A percentile compares a stretch with the other conserved stretches of the same genome.
Conservation (phyloP, 2,329 filamentous ascomycete species). For the Nemania diffusa region DNA sequence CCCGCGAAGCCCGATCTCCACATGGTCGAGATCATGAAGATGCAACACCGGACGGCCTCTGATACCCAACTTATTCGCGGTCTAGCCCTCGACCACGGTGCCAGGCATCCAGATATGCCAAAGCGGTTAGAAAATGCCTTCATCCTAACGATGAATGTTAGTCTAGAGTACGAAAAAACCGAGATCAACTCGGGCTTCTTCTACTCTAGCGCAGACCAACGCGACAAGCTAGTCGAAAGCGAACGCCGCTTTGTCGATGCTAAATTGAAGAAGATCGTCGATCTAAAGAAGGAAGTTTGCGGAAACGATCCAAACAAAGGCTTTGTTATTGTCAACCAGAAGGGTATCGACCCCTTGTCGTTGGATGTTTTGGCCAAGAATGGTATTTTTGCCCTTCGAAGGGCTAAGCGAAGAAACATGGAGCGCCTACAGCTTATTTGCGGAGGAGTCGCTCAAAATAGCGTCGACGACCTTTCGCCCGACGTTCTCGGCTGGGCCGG, state of each 20-base stretch:
- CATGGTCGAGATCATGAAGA: constrained; percentile 99
- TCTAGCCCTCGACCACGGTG: constrained; percentile 92
- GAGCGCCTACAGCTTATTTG: constrained; percentile 95
- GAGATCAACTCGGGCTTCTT: constrained; percentile 99
- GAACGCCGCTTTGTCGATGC: constrained; percentile 95
- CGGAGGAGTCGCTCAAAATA: constrained; percentile 92
- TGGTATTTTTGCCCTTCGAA: constrained; percentile 90
- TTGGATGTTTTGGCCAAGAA: constrained; percentile 98
- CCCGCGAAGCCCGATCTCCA: constrained; percentile 95
- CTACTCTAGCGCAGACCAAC: constrained; percentile 95
- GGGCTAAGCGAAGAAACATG: constrained; percentile 99
- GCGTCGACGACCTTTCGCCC: constrained; percentile 88
- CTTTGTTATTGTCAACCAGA: constrained; percentile 99
- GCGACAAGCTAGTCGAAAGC: constrained; percentile 97
- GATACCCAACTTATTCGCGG: constrained; percentile 97
- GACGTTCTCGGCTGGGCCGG: constrained; percentile 96
- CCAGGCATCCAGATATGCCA: constrained; percentile 97
- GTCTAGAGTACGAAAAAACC: constrained; percentile 97
- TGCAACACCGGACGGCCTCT: constrained; percentile 96
- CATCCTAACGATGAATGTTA: constrained; percentile 95
- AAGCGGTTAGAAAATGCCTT: constrained; percentile 95
- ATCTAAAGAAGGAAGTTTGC: constrained; percentile 97
- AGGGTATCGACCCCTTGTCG: constrained; percentile 96
- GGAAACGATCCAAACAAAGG: constrained; percentile 92
- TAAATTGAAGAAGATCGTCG: constrained; percentile 96